Evolutionary conservation across 441 rosid species (phyloP).

Genomic region (Gossypium trilobum): DNA sequence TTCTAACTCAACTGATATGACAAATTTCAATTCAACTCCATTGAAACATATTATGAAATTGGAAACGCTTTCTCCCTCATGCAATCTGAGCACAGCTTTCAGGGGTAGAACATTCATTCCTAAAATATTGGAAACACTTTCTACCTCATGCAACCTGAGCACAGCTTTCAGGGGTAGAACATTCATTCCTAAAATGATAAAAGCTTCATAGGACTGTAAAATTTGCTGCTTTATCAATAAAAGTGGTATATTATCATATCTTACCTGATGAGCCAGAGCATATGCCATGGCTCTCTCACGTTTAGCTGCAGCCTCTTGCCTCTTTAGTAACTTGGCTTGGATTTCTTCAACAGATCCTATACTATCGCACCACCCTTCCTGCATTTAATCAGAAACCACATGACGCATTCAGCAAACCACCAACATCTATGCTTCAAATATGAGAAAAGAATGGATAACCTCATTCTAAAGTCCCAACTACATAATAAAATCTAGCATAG

Average conservation of each 20-base stretch:
- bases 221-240: background rate
- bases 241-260: constrained; percentile 8
- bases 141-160: background rate
- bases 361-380: constrained; percentile 98
- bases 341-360: constrained; percentile 91
- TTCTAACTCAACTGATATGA: background rate
- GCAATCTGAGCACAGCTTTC: background rate
- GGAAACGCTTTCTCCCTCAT: background rate
- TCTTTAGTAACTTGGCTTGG: constrained; percentile 80
- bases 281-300: constrained; percentile 99
- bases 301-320: constrained; percentile 97
- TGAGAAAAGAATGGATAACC: background rate
- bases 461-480: background rate
- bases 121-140: background rate
- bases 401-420: constrained; percentile 17
- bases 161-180: background rate
- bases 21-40: background rate
- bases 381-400: constrained; percentile 23
- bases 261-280: constrained; percentile 95
- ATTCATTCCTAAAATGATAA: background rate
- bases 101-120: background rate
- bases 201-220: background rate
- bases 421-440: constrained; percentile 9
- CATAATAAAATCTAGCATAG: background rate
- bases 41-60: background rate